These are phyloP conservation scores for Neoconidiobolus thromboides DNA, from an alignment of 371 early-diverging fungal genomes.

Conservation along the genomic window DNA sequence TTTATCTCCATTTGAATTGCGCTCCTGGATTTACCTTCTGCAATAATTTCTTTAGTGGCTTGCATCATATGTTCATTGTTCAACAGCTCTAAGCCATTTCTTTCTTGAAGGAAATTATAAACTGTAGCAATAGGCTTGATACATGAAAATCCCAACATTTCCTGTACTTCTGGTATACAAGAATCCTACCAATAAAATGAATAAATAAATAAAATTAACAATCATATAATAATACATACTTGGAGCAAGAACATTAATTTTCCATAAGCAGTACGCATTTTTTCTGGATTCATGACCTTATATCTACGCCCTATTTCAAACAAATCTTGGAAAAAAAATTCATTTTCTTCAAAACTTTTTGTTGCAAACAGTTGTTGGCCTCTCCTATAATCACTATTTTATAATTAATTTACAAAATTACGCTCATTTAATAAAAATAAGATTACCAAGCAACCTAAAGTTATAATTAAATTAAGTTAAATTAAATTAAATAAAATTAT, in stretches of 20 bases:
- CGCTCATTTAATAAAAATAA: not conserved
- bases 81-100: slow-evolving; percentile 40
- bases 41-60: slow-evolving; percentile 80
- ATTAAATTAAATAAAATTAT: slow-evolving; percentile 11
- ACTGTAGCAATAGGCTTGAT: slow-evolving; percentile 78
- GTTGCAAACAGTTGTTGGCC: slow-evolving; percentile 80
- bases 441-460: slow-evolving; percentile 4
- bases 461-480: not conserved
- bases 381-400: slow-evolving; percentile 44
- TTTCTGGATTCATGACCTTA: slow-evolving; percentile 96
- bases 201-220: not conserved
- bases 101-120: slow-evolving; percentile 42
- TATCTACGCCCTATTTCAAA: slow-evolving; percentile 92
- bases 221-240: slow-evolving; percentile 15
- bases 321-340: slow-evolving; percentile 69
- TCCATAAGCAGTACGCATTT: slow-evolving; percentile 87
- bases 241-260: slow-evolving; percentile 82
- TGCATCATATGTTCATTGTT: slow-evolving; percentile 54
- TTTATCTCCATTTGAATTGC: slow-evolving; percentile 64
- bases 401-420: slow-evolving; percentile 12
- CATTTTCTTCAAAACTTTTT: slow-evolving; percentile 65
- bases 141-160: slow-evolving; percentile 62
- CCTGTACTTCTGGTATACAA: slow-evolving; percentile 65
- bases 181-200: slow-evolving; percentile 38
- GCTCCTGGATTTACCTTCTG: slow-evolving; percentile 54